Conservation (phyloP, 345 rosid species). For the Euphorbia tirucalli region DNA sequence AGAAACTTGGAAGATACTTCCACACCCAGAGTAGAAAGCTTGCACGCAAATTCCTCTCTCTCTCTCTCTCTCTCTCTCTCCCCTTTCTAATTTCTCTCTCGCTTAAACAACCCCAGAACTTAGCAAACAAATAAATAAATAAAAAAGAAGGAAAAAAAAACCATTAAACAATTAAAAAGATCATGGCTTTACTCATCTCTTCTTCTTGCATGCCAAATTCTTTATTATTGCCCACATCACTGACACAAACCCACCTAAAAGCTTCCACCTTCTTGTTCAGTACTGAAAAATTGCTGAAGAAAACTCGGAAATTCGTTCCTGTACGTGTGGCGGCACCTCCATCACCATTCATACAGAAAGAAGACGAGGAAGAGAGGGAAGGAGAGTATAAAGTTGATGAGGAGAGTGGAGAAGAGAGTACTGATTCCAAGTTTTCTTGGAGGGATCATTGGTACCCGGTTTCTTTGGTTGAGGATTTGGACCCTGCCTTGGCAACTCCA, state of each 20-base stretch:
- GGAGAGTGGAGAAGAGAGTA: slow-evolving; percentile 50
- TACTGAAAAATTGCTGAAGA: slow-evolving; percentile 9
- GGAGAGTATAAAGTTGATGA: slow-evolving; percentile 38
- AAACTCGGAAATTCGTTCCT: slow-evolving; percentile 21
- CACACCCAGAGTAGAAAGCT: slow-evolving; percentile 5
- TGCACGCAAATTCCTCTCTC: slow-evolving; percentile 24
- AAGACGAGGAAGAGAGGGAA: slow-evolving; percentile 30
- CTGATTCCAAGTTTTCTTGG: slow-evolving; percentile 69
- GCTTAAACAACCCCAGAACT: too few species aligned
- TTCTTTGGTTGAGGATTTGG: slow-evolving; percentile 84
- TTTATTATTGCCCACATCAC: background rate
- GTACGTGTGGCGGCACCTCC: slow-evolving; percentile 64
- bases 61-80: too few species aligned
- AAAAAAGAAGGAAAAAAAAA: background rate
- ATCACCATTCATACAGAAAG: slow-evolving; percentile 37
- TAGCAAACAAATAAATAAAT: slow-evolving; percentile 1
- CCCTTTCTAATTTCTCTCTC: too few species aligned
- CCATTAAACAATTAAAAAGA: background rate
- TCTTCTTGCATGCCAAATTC: slow-evolving; percentile 20
- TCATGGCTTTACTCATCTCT: slow-evolving; percentile 28
- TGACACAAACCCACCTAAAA: slow-evolving; percentile 15
- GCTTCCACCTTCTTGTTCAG: slow-evolving; percentile 11
- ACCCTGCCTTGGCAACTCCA: slow-evolving; percentile 66
- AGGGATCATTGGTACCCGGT: slow-evolving; percentile 98
- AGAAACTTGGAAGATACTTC: background rate